These are phyloP conservation scores for Caryopteris hybrid DNA, from an alignment of 305 asterid species.

Conservation along the genomic window DNA sequence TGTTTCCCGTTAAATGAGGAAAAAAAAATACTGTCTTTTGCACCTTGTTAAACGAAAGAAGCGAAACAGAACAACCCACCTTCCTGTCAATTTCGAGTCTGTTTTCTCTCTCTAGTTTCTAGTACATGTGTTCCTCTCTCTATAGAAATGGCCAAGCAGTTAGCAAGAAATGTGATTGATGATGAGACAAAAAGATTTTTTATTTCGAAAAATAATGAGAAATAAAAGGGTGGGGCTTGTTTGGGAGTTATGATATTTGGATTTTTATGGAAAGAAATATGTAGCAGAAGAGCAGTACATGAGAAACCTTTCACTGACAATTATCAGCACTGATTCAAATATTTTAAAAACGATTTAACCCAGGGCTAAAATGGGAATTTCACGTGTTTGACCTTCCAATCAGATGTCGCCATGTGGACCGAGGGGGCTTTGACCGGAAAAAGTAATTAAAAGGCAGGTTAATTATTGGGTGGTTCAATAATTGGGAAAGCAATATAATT, in stretches of 20 bases:
- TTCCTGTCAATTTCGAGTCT: conserved; percentile 22
- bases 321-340: conserved; percentile 20
- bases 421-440: conserved; percentile 22
- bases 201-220: not conserved
- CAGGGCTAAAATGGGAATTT: conserved; percentile 21
- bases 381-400: conserved; percentile 35
- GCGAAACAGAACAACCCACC: conserved; percentile 18
- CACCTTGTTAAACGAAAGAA: conserved; percentile 10
- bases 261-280: conserved; percentile 23
- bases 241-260: conserved; percentile 32
- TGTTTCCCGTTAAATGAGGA: conserved; percentile 15
- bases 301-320: conserved; percentile 31
- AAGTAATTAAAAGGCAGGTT: conserved; percentile 20
- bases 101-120: conserved; percentile 18
- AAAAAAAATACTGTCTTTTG: not conserved
- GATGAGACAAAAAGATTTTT: conserved; percentile 18
- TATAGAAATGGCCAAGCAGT: conserved; percentile 10
- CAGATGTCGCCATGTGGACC: conserved; percentile 23
- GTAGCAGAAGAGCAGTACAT: conserved; percentile 4
- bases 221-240: conserved; percentile 30
- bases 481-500: conserved; percentile 19
- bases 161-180: conserved; percentile 18
- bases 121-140: not conserved
- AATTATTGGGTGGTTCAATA: conserved; percentile 37
- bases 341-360: not conserved